These are phyloP conservation scores for Casaregolazyma suthepensis DNA, from an alignment of 1,139 yeast species.

Conservation along the genomic window DNA sequence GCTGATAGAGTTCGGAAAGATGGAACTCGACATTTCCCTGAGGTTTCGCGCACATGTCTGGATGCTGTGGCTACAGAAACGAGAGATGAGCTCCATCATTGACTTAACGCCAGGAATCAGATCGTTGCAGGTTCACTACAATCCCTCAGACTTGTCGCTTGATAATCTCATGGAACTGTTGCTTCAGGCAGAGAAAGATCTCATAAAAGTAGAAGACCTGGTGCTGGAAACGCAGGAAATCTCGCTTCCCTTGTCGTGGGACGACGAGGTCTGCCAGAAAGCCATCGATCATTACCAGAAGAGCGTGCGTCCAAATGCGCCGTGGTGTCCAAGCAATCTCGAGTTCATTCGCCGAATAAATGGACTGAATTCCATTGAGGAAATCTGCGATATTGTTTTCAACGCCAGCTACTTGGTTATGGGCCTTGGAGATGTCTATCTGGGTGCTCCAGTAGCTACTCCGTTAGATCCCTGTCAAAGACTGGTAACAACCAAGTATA, in stretches of 20 bases:
- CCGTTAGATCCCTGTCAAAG: slow-evolving; percentile 96
- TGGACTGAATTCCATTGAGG: slow-evolving; percentile 60
- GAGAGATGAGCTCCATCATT: slow-evolving; percentile 38
- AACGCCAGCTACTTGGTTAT: slow-evolving; percentile 84
- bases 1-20: slow-evolving; percentile 87
- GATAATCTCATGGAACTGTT: slow-evolving; percentile 54
- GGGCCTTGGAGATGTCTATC: slow-evolving; percentile 94
- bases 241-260: slow-evolving; percentile 92
- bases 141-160: slow-evolving; percentile 57
- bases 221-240: slow-evolving; percentile 73
- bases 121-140: slow-evolving; percentile 81
- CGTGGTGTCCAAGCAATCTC: slow-evolving; percentile 96
- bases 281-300: slow-evolving; percentile 89
- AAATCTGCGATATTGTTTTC: slow-evolving; percentile 77
- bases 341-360: slow-evolving; percentile 89
- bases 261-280: slow-evolving; percentile 78
- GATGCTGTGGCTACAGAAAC: neutral
- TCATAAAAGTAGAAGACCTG: slow-evolving; percentile 74
- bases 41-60: neutral
- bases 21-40: slow-evolving; percentile 22
- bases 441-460: slow-evolving; percentile 98
- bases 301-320: slow-evolving; percentile 87
- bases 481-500: slow-evolving; percentile 85
- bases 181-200: slow-evolving; percentile 67
- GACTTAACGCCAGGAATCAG: slow-evolving; percentile 94